Evolutionary conservation across 805 yeast genomes (phyloP).

Genomic region (Candida germanica): DNA sequence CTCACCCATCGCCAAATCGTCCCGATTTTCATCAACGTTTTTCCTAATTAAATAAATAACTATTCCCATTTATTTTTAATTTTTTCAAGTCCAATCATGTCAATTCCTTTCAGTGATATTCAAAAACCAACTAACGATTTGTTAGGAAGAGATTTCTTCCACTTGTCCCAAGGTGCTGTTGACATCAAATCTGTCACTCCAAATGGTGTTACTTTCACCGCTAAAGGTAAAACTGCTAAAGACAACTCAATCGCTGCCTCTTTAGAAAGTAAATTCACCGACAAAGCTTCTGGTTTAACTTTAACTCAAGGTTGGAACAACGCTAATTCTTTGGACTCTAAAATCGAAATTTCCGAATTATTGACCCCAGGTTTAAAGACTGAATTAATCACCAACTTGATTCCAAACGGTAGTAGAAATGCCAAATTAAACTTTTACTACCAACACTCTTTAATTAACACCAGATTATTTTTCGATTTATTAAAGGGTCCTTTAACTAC

Average conservation of each 20-base stretch:
- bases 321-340: constrained; percentile 86
- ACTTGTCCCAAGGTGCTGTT: constrained; percentile 79
- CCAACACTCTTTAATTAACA: constrained; percentile 89
- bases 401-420: constrained; percentile 80
- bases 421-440: constrained; percentile 89
- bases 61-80: too few relatives aligned
- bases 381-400: constrained; percentile 81
- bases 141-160: constrained; percentile 90
- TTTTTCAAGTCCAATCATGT: constrained; percentile 32
- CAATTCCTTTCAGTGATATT: constrained; percentile 90
- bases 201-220: constrained; percentile 92
- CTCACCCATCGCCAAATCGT: too few relatives aligned
- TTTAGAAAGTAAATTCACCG: constrained; percentile 88
- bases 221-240: constrained; percentile 84
- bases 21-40: too few relatives aligned
- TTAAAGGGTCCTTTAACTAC: constrained; percentile 93
- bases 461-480: constrained; percentile 92
- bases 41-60: too few relatives aligned
- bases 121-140: constrained; percentile 90
- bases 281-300: constrained; percentile 88
- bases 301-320: constrained; percentile 98
- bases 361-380: constrained; percentile 94
- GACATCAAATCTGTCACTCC: constrained; percentile 93
- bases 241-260: constrained; percentile 82
- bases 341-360: constrained; percentile 87